Base-by-base conservation (phyloP, 345 rosid species). In the sweet orange (Citrus sinensis) region DNA sequence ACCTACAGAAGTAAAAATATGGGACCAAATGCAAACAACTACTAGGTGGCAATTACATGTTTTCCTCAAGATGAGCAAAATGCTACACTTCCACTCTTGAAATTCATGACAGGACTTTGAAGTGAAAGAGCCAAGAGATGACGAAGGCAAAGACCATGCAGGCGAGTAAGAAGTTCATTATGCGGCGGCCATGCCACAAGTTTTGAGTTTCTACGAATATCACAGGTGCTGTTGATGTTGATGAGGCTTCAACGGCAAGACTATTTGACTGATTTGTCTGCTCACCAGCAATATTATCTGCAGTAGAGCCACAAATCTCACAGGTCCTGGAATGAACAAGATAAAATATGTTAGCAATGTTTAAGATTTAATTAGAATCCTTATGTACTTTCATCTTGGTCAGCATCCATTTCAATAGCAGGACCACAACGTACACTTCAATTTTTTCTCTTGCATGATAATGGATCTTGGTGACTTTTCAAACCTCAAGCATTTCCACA, bases 121-220 rank as follows among this genome's bases (percentile, higher is more conserved):
- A 89, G 80, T 91, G 94, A 70, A 89, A 91, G 29, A 91, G 88
- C 94, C 94, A 89, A 8, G 94, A 91, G 76, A 89, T 83, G 70
- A 91, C 74, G 75, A 91, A 91, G 27, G 94, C 91, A 0, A 91
- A 83, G 55, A 89, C 84, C 90, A 89, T 84, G 79, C 83, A 87
- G 6, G 90, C 91, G 20, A 91, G 89, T 76, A 88, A 80, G 79
- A 88, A 86, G 70, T 91, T 91, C 90, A 91, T 87, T 35, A 89
- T 67, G 5, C 87, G 91, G 32, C 89, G 94, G 75, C 92, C 86
- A 66, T 87, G 89, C 88, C 94, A 91, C 69, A 82, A 82, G 75
- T 83, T 83, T 40, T 79, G 84, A 63, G 84, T 62, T 82, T 87
- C 90, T 37, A 84, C 83, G 13, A 82, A 78, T 79, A 74, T 78